Base-by-base conservation (phyloP, 2,329 filamentous ascomycete genomes). In the Penicillium sp. region DNA sequence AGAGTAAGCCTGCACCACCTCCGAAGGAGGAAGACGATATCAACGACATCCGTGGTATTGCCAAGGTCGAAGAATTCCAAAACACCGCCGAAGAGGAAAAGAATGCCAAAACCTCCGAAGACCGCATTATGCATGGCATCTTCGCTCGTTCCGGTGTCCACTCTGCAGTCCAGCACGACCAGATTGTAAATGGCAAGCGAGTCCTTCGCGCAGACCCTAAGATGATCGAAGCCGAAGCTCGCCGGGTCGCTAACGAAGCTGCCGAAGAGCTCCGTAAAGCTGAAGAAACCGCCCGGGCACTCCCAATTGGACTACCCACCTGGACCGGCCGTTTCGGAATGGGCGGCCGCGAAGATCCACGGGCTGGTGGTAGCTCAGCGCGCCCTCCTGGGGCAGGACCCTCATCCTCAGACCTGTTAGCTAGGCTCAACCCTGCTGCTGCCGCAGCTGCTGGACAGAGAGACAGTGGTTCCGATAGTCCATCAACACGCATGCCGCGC, bases 111-210 rank as follows among this genome's bases (percentile, higher is more conserved):
- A 78, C 76, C 47, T 76, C 77, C 2, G 89, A 93, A 71, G 87
- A 87, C 54, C 89, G 91, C 45, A 86, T 97, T 63, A 89, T 97
- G 79, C 88, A 93, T 62, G 89, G 90, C 51, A 91, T 99, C 54
- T 96, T 97, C 71, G 88, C 92, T 1, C 86, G 88, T 41, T 89
- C 91, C 0, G 89, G 88, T 2, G 89, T 97, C 1, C 92, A 96
- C 68, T 92, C 89, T n/a, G 91, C 93, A 0, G 85, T 97, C 45
- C 91, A 97, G 67, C 94, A 99, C 71, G 94, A 97, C 64, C 85
- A 91, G 53, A 96, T 97, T 67, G 85, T 97, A 67, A 90, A 88
- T 64, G 89, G 89, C 40, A 89, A 86, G 65, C 85, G 85, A 51
- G 86, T 86, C 55, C 79, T 90, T 19, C 83, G 86, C 61, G 89